Conservation (phyloP, 805 yeast genomes). For the Teunomyces atbi region DNA sequence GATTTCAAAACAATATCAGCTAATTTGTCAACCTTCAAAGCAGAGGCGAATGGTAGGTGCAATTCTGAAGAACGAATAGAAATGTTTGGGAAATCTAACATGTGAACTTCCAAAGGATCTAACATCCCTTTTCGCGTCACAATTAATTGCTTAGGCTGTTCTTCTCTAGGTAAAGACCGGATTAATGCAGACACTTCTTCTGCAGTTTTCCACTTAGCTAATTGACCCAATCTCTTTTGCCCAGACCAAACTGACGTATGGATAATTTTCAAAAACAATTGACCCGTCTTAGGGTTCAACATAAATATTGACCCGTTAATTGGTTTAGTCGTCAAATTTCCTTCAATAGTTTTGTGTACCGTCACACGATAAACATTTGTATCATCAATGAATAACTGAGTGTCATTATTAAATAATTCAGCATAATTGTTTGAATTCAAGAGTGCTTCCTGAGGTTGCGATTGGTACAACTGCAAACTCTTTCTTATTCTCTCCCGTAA, state of each 20-base stretch:
- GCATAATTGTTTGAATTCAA: constrained; percentile 87
- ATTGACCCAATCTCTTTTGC: constrained; percentile 86
- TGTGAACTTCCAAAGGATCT: constrained; percentile 95
- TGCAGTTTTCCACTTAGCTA: constrained; percentile 98
- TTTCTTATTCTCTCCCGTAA: constrained; percentile 91
- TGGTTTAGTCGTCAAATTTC: constrained; percentile 88
- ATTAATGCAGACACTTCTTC: constrained; percentile 94
- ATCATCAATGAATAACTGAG: constrained; percentile 87
- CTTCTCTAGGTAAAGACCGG: constrained; percentile 85
- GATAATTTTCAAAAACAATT: constrained; percentile 80
- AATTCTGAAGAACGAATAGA: constrained; percentile 87
- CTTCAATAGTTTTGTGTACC: constrained; percentile 88
- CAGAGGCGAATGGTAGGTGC: constrained; percentile 84
- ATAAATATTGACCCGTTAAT: constrained; percentile 91
- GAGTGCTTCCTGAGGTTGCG: constrained; percentile 90
- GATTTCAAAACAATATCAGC: constrained; percentile 79
- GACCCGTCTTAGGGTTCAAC: constrained; percentile 88
- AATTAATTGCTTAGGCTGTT: constrained; percentile 90
- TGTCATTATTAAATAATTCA: constrained; percentile 81
- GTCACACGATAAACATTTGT: constrained; percentile 91
- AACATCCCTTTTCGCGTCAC: constrained; percentile 86
- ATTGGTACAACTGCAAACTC: constrained; percentile 88
- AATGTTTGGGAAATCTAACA: constrained; percentile 94
- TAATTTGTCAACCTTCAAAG: constrained; percentile 76
- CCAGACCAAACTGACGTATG: constrained; percentile 98